Base-by-base conservation (phyloP, 106 monocot genomes). In the Dendrobium officinale region DNA sequence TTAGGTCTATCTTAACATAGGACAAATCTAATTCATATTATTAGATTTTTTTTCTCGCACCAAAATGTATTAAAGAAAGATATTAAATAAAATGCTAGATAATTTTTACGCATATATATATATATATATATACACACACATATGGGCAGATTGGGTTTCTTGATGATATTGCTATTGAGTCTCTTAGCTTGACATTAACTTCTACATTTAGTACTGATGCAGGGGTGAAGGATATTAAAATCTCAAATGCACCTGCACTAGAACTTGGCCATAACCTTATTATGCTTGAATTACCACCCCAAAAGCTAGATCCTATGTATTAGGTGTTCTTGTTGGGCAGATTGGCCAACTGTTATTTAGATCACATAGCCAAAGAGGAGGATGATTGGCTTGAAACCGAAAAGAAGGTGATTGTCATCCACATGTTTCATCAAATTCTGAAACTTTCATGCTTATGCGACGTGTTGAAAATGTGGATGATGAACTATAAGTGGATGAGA, bases 371-470 rank as follows among this genome's bases (percentile, higher is more conserved):
- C 74, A 80, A 80, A 56, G 92, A 98, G 64, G 96, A 96, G 78
- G 92, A 94, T 79, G 94, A 98, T 78, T 98, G 97, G 97, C 88
- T 98, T 67, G 94, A 94, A 77, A 98, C 94, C 31, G 97, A 98
- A 68, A 98, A 98, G 43, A 98, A 98, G 70, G 97, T 98, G 24
- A 98, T 98, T 68, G 89, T 98, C 20, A 98, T 98, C 64, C 97
- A 98, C 29, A 79, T 94, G 16, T 89, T 98, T 82, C 97, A 98
- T 87, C 97, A 94, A 78, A 98, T 98, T 84, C 80, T 98, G 48
- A 94, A 98, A 68, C 97, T 94, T 51, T 98, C 82, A 94, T 98
- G 97, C 88, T 98, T 55, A 79, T 94, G 61, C 84, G 97, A 7
- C 92, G 97, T 77, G 89, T 98, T 40, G 97, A 98, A 86, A 94